These are phyloP conservation scores for Vitis hybrid DNA, from an alignment of 177 flowering plant genomes.

Conservation along the genomic window DNA sequence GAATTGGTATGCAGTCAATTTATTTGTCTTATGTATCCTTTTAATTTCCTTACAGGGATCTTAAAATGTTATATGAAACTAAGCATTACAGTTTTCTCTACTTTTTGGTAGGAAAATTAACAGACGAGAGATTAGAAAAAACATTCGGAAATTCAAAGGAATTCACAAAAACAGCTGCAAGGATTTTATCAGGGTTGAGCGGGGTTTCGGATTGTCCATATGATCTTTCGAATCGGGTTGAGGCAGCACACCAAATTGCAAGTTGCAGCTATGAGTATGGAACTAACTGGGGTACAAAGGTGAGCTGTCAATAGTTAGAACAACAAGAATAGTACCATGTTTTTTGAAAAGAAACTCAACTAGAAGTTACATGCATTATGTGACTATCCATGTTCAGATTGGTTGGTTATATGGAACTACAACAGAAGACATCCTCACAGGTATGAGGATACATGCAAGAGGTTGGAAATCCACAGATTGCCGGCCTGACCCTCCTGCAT, in stretches of 20 bases:
- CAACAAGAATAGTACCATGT: background rate
- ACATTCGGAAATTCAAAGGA: slow-evolving; percentile 34
- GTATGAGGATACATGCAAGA: slow-evolving; percentile 36
- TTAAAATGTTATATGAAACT: too few species aligned
- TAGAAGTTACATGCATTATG: too few species aligned
- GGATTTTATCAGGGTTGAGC: slow-evolving; percentile 6
- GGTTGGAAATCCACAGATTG: slow-evolving; percentile 39
- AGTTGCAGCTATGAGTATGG: slow-evolving; percentile 39
- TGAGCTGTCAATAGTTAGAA: background rate
- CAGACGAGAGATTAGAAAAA: slow-evolving; percentile 1
- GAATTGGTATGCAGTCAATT: slow-evolving; percentile 7
- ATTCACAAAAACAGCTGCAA: slow-evolving; percentile 24
- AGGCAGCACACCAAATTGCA: slow-evolving; percentile 38
- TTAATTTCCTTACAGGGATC: too few species aligned
- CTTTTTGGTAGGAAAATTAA: slow-evolving; percentile 16
- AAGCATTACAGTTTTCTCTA: background rate
- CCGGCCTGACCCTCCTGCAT: slow-evolving; percentile 35
- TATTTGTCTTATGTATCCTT: background rate
- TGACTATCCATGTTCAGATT: slow-evolving; percentile 21
- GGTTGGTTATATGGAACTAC: slow-evolving; percentile 57
- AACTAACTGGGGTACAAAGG: slow-evolving; percentile 53
- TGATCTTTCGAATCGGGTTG: slow-evolving; percentile 23
- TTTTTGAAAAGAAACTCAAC: too few species aligned
- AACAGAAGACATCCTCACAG: slow-evolving; percentile 48
- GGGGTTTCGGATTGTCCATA: background rate